Base-by-base conservation (phyloP, 1,284 basidiomycete species). In the Bjerkandera adusta region DNA sequence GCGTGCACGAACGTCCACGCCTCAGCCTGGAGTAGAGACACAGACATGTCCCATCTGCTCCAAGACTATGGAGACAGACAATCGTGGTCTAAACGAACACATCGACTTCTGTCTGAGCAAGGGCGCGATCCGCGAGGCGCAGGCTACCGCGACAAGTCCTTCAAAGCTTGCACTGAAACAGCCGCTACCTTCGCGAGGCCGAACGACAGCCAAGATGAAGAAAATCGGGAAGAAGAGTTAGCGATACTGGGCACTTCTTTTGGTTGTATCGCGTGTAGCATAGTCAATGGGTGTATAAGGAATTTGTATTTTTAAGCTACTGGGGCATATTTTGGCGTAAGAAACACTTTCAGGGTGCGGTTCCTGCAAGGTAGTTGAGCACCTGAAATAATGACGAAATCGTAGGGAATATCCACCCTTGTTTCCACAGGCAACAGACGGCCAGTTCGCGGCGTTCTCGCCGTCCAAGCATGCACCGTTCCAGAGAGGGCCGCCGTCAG, bases 31-130 rank as follows among this genome's bases (percentile, higher is more conserved):
- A 25, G 22, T 16, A 13, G 32, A 38, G 27, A 29, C 36, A 11
- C 69, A 72, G 43, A 64, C 63, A 5, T 90, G 88, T 62, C 88
- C 87, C 5, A 67, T 90, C 15, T 90, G 87, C 57, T 60, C 66
- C 18, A 79, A 75, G 59, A 61, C 63, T 22, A 57, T 87, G 49
- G 65, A 72, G 50, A 77, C 72, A 1, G 79, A 88, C 59, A 90
- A 90, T 57, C 69, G 73, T 43, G 78, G 76, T 2, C 62, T 90
- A 20, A 90, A 90, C 60, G 70, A 77, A 22, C 87, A 90, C 55
- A 71, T 90, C 41, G 88, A 90, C 62, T 89, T 84, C 58, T 90
- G 88, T 56, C 61, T 90, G 45, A 89, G 83, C 60, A 78, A 79
- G 48, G 72, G 72, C 21, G 84, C 78, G 5, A 89, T 91, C 47